phyloP scores from a whole-genome alignment of 345 rosid species.

The Ailanthus altissimus region DNA sequence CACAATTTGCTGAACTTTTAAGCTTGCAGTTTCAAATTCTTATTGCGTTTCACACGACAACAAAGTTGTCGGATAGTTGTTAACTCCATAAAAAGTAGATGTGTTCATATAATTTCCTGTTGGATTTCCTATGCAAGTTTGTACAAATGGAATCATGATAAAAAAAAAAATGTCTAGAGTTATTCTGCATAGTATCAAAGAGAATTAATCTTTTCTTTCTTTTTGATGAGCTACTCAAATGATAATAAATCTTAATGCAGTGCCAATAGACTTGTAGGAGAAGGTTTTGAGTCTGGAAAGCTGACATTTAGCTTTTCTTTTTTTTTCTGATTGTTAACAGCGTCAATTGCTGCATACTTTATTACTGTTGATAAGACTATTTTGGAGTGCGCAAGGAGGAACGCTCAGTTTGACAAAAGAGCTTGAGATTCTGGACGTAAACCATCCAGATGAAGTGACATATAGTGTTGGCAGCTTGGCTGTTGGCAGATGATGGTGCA shows the following conservation, averaged over 20 bases:
- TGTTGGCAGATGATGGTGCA: neutral
- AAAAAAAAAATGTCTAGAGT: neutral
- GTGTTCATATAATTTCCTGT: neutral
- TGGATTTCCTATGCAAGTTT: neutral
- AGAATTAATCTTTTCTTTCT: neutral
- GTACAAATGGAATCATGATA: neutral
- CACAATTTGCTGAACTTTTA: neutral
- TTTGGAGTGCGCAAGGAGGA: conserved; percentile 57
- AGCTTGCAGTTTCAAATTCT: neutral
- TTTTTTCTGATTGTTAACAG: conserved; percentile 38
- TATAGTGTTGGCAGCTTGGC: neutral
- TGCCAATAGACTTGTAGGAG: neutral
- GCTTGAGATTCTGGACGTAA: conserved; percentile 17
- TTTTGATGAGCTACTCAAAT: neutral
- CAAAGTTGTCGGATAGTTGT: too few relatives aligned
- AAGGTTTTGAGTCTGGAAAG: neutral
- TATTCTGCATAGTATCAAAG: neutral
- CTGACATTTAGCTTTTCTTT: neutral
- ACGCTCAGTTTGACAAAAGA: conserved; percentile 38
- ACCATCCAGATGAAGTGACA: neutral
- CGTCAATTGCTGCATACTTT: conserved; percentile 58
- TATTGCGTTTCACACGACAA: neutral
- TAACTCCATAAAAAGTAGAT: neutral
- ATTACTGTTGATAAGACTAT: conserved; percentile 64
- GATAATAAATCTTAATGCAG: neutral